Conservation (phyloP, 768 basidiomycete species). For the Mrakia hoshinonis region DNA sequence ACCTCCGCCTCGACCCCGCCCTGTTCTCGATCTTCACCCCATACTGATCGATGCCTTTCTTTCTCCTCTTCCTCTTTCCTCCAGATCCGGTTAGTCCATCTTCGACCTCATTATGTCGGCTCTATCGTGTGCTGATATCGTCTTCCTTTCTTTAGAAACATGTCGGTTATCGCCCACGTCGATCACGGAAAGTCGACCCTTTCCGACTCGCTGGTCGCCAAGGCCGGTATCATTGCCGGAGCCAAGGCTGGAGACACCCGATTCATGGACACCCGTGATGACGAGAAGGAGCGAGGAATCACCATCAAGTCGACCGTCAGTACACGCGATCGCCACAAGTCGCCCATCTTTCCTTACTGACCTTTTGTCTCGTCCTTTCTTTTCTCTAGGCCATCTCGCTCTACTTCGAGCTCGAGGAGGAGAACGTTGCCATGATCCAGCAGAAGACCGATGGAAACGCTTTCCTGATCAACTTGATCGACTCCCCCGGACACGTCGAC, state of each 20-base stretch:
- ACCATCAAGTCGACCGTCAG: slow-evolving; percentile 89
- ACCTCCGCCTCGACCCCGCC: too few species aligned
- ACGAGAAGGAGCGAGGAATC: slow-evolving; percentile 99
- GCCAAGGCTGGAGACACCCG: slow-evolving; percentile 93
- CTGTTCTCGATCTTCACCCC: background rate
- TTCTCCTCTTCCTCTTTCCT: background rate
- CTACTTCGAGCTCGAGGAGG: slow-evolving; percentile 92
- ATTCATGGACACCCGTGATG: slow-evolving; percentile 47
- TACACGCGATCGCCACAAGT: background rate
- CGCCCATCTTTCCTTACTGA: background rate
- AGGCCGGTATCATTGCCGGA: slow-evolving; percentile 96
- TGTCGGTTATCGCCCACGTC: slow-evolving; percentile 55
- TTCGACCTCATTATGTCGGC: background rate
- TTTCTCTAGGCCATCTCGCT: slow-evolving; percentile 70
- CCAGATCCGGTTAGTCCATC: slow-evolving; percentile 19
- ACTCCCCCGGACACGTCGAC: slow-evolving; percentile 97
- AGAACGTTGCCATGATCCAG: slow-evolving; percentile 71
- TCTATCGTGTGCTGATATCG: background rate
- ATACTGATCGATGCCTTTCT: background rate
- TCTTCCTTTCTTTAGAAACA: slow-evolving; percentile 38
- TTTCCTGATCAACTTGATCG: slow-evolving; percentile 99
- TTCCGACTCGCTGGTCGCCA: slow-evolving; percentile 96
- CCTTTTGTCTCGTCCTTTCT: background rate
- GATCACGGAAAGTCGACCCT: slow-evolving; percentile 99
- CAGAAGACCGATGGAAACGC: slow-evolving; percentile 91